phyloP scores from a whole-genome alignment of 2,329 filamentous ascomycete species.

The Colletotrichum higginsianum region DNA sequence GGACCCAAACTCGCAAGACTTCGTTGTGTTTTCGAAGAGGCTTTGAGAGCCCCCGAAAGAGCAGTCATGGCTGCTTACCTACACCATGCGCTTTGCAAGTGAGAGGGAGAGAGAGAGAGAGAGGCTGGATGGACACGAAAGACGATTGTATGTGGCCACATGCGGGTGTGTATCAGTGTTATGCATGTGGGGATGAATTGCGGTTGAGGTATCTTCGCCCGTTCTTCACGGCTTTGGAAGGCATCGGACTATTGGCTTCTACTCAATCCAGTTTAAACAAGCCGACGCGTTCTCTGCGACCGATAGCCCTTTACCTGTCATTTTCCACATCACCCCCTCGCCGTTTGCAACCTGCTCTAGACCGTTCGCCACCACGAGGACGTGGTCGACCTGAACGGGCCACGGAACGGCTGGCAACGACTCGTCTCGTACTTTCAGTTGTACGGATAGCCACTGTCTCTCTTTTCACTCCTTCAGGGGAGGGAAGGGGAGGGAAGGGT shows the following conservation, averaged over 20 bases:
- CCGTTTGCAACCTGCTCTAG: constrained; percentile 31
- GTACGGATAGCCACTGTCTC: constrained; percentile 7
- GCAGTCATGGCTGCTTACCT: no score
- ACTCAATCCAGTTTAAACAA: not conserved
- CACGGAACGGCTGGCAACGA: constrained; percentile 19
- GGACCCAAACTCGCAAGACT: constrained; percentile 1
- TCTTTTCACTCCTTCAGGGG: not conserved
- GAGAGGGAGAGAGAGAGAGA: not conserved
- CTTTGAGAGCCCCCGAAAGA: not conserved
- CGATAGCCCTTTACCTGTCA: not conserved
- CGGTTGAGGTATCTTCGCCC: constrained; percentile 15
- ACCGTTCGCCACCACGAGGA: constrained; percentile 6
- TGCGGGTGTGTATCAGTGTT: not conserved
- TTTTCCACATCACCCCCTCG: not conserved
- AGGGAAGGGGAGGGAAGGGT: not conserved
- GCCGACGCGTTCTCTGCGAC: not conserved
- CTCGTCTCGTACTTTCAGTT: not conserved
- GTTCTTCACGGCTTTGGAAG: constrained; percentile 30
- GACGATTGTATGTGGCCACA: not conserved
- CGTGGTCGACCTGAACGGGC: constrained; percentile 15
- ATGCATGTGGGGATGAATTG: constrained; percentile 12
- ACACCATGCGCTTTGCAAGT: not conserved
- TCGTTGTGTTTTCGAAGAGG: not conserved
- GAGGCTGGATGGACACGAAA: not conserved
- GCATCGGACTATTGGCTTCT: not conserved